Evolutionary conservation across 2,329 filamentous ascomycete species (phyloP).

Genomic region (Fusarium pseudoanthophilum): DNA sequence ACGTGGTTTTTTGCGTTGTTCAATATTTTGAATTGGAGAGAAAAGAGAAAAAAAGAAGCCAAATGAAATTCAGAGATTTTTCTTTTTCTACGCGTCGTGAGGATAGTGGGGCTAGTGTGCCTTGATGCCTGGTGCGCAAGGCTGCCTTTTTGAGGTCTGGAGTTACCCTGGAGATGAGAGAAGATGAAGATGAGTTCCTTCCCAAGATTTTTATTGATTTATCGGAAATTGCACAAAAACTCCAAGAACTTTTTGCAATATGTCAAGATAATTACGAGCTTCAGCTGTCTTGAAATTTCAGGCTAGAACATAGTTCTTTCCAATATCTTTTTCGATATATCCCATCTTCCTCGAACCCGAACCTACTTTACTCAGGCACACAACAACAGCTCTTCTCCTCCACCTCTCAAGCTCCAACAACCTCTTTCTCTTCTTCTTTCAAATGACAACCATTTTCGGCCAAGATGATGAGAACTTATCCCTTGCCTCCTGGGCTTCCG

Average conservation of each 20-base stretch:
- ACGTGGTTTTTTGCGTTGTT: constrained; percentile 62
- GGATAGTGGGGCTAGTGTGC: constrained; percentile 36
- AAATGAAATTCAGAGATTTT: constrained; percentile 24
- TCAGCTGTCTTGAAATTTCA: background rate
- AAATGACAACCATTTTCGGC: accelerated
- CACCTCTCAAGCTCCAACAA: too few relatives aligned
- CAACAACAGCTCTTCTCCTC: too few relatives aligned
- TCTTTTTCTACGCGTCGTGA: constrained; percentile 33
- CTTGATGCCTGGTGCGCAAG: constrained; percentile 33
- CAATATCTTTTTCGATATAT: background rate
- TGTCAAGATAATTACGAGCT: background rate
- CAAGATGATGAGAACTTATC: background rate
- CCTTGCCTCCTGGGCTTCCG: background rate
- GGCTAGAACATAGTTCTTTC: background rate
- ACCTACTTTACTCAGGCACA: too few relatives aligned
- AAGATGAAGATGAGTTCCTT: background rate
- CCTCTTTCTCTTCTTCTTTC: too few relatives aligned
- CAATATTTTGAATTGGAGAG: constrained; percentile 51
- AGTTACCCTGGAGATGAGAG: background rate
- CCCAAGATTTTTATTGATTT: background rate
- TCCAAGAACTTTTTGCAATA: background rate
- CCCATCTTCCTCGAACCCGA: background rate
- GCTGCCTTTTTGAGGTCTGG: background rate
- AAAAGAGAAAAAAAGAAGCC: constrained; percentile 33
- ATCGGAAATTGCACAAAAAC: background rate